A percentile compares a stretch with the other conserved stretches of the same genome.
phyloP scores from a whole-genome alignment of 805 yeast species.

The Wickerhamiella hasegawae region DNA sequence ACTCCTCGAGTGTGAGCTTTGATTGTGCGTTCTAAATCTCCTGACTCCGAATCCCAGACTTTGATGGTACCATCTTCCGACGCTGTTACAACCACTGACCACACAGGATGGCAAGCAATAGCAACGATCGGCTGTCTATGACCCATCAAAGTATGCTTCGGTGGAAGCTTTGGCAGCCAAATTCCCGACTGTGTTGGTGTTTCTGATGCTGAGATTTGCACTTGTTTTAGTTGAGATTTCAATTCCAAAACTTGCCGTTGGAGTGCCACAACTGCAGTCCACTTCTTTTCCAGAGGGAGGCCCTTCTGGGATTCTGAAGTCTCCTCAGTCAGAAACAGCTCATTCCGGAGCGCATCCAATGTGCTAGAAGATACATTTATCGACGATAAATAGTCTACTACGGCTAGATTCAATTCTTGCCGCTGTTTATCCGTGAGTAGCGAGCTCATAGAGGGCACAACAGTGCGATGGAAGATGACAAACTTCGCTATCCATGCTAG shows the following conservation, averaged over 20 bases:
- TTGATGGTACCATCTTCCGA: constrained; percentile 57
- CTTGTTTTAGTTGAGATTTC: constrained; percentile 39
- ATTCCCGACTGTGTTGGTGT: constrained; percentile 17
- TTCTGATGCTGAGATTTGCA: constrained; percentile 23
- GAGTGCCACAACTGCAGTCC: constrained; percentile 71
- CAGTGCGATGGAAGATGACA: too few species aligned
- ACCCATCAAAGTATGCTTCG: constrained; percentile 30
- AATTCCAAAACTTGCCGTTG: constrained; percentile 57
- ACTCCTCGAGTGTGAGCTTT: constrained; percentile 66
- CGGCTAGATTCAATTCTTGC: constrained; percentile 31
- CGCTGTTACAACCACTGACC: constrained; percentile 49
- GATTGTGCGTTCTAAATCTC: constrained; percentile 44
- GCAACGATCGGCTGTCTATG: constrained; percentile 46
- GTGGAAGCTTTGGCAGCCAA: constrained; percentile 47
- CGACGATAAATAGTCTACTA: constrained; percentile 33
- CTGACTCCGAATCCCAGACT: constrained; percentile 56
- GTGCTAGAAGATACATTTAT: constrained; percentile 9
- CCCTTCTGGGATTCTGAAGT: not conserved
- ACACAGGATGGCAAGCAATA: constrained; percentile 56
- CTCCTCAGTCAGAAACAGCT: constrained; percentile 1
- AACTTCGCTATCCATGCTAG: too few species aligned
- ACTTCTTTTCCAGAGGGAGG: constrained; percentile 47
- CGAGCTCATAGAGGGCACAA: too few species aligned
- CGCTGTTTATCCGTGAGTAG: constrained; percentile 31
- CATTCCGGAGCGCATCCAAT: not conserved